These are phyloP conservation scores for Sporothrix schenckii DNA, from an alignment of 2,329 filamentous ascomycete genomes.

Conservation along the genomic window DNA sequence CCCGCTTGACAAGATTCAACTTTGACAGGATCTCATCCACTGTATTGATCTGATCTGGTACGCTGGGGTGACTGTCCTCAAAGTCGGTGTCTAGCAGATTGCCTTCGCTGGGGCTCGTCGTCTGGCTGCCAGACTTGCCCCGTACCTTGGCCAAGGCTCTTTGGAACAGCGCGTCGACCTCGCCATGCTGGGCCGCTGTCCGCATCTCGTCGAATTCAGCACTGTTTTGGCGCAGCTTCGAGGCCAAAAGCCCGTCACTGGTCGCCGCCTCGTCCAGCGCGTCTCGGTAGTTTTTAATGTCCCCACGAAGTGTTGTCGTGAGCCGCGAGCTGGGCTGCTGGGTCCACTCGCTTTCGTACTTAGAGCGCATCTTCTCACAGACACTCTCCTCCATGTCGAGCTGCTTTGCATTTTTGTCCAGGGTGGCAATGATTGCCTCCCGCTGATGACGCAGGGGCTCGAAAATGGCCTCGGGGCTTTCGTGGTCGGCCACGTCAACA, in stretches of 20 bases:
- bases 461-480: conserved; percentile 76
- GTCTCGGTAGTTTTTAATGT: conserved; percentile 84
- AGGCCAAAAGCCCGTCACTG: conserved; percentile 81
- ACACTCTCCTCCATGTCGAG: conserved; percentile 97
- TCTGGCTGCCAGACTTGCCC: conserved; percentile 63
- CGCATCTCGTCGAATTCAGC: conserved; percentile 94
- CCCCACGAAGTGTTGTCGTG: conserved; percentile 81
- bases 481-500: conserved; percentile 84
- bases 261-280: conserved; percentile 86
- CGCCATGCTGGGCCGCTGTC: conserved; percentile 79
- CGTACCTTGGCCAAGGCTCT: conserved; percentile 79
- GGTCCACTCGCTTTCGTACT: conserved; percentile 94
- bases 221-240: conserved; percentile 83
- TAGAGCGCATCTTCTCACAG: conserved; percentile 98
- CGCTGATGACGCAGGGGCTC: conserved; percentile 79
- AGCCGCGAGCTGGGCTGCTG: conserved; percentile 92
- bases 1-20: conserved; percentile 87
- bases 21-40: conserved; percentile 92
- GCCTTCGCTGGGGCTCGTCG: conserved; percentile 67
- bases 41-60: conserved; percentile 83
- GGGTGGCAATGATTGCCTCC: conserved; percentile 67
- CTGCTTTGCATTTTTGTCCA: conserved; percentile 83
- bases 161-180: conserved; percentile 87
- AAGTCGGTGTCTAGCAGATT: conserved; percentile 93
- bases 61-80: conserved; percentile 74